Evolutionary conservation across 257 asterid species (phyloP).

Genomic region (Solanum infundibuliforme): DNA sequence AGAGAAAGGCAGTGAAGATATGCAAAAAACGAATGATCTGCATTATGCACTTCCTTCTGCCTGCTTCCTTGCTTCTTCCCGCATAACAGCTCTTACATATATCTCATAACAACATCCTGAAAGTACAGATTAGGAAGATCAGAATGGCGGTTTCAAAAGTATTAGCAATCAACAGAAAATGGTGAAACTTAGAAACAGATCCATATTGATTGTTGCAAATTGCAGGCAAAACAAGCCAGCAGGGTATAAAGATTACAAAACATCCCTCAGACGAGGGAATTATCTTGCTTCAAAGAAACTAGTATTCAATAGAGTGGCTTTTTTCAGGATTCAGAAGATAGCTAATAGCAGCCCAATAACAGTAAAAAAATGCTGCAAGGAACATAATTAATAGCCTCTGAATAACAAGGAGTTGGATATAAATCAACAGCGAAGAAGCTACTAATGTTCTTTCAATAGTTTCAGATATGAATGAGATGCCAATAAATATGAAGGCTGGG

Average conservation of each 20-base stretch:
- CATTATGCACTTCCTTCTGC: constrained; percentile 17
- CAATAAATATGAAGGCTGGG: background rate
- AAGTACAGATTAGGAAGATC: background rate
- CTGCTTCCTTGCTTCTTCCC: constrained; percentile 35
- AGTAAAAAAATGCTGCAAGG: background rate
- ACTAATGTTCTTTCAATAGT: background rate
- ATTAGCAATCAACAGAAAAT: background rate
- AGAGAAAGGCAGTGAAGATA: background rate
- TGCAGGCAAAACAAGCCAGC: background rate
- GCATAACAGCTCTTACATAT: constrained; percentile 34
- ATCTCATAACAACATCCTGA: constrained; percentile 61
- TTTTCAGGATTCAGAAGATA: background rate
- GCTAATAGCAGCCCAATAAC: background rate
- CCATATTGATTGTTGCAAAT: background rate
- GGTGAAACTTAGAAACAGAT: background rate
- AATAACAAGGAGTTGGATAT: background rate
- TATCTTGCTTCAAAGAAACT: background rate
- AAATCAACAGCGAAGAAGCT: background rate
- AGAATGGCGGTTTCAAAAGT: background rate
- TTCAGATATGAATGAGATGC: background rate
- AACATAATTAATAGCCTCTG: background rate
- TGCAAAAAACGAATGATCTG: background rate
- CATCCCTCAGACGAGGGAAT: background rate
- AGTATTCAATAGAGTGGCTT: background rate
- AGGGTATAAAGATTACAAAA: background rate